Evolutionary conservation across 306 rosid genomes (phyloP).

Genomic region (Oemleria cerasiformis): DNA sequence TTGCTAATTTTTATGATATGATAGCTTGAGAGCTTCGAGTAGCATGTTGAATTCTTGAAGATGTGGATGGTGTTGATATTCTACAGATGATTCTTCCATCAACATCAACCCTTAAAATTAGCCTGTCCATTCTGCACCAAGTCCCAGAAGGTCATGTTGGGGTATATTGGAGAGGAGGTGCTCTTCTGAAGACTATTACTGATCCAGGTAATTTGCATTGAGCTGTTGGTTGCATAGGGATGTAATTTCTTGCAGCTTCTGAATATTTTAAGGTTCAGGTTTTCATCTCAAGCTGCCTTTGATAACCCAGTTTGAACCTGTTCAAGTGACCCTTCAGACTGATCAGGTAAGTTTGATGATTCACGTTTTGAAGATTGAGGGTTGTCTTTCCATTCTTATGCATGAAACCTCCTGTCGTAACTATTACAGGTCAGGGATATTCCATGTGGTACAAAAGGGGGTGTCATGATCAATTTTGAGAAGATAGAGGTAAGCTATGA

Average conservation of each 20-base stretch:
- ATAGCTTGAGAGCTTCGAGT: not conserved
- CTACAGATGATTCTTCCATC: constrained; percentile 61
- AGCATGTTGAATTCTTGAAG: not conserved
- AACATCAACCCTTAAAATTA: constrained; percentile 20
- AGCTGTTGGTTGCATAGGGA: constrained; percentile 1
- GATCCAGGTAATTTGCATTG: constrained; percentile 57
- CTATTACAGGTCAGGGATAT: constrained; percentile 74
- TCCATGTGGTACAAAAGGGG: constrained; percentile 97
- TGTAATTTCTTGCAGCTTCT: constrained; percentile 9
- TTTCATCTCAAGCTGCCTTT: constrained; percentile 86
- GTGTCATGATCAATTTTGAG: constrained; percentile 81
- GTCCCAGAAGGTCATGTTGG: constrained; percentile 98
- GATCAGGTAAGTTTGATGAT: constrained; percentile 54
- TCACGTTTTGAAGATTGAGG: not conserved
- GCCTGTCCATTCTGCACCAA: constrained; percentile 71
- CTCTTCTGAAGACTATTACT: constrained; percentile 72
- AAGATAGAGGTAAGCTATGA: constrained; percentile 69
- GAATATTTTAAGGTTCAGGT: constrained; percentile 43
- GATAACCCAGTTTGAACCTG: constrained; percentile 75
- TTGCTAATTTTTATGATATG: not conserved
- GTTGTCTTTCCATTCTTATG: constrained; percentile 8
- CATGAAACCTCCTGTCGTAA: not conserved
- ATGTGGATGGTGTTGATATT: constrained; percentile 3
- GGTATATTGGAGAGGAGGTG: constrained; percentile 97
- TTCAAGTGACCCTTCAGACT: constrained; percentile 92